Base-by-base conservation (phyloP, 768 basidiomycete species). In the Cystofilobasidium macerans region DNA sequence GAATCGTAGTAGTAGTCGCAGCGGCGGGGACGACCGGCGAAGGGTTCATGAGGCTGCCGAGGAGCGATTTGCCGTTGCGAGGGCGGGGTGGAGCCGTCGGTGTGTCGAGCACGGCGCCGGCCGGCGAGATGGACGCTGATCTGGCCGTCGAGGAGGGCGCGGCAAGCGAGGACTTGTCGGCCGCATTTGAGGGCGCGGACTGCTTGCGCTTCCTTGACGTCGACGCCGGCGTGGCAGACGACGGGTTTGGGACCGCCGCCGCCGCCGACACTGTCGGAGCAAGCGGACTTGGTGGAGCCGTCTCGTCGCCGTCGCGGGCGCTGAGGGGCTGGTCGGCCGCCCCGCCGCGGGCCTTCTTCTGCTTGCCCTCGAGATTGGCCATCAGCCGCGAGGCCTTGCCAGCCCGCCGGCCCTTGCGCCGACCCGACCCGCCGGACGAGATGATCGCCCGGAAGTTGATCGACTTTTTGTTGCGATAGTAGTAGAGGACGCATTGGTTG, bases 381-480 rank as follows among this genome's bases (percentile, higher is more conserved):
- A 68, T 61, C 1, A 68, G 43, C 20, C 48, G 28, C 9, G 60
- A 62, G 9, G 38, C 61, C 43, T 68, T 68, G 3, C 36, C 48
- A 6, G 32, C 67, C 22, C 57, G 53, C 24, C 67, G 67, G 30
- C 67, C 67, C 56, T 53, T 62, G 24, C 62, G 42, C 24, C 62
- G 56, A 8, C 47, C 57, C 8, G 51, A 30, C 18, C 60, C 60
- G 57, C 67, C 65, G 38, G 42, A 36, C 9, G 61, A 57, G 45
- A 57, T 57, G 57, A 68, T 64, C n/a, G 61, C 38, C 5, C 62
- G 61, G 45, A 57, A 68, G 47, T 68, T 61, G 45, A 53, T 35
- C 71, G 81, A 82, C 78, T 91, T 90, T 81, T 97, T 98, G 78
- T 92, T 88, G 59, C 94, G 79, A 75, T 98, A 98, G 77, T 97